Evolutionary conservation across 2,329 filamentous ascomycete species (phyloP), one percentile per base, ranked within the genome.

Genomic region (Aquanectria penicillioides): DNA sequence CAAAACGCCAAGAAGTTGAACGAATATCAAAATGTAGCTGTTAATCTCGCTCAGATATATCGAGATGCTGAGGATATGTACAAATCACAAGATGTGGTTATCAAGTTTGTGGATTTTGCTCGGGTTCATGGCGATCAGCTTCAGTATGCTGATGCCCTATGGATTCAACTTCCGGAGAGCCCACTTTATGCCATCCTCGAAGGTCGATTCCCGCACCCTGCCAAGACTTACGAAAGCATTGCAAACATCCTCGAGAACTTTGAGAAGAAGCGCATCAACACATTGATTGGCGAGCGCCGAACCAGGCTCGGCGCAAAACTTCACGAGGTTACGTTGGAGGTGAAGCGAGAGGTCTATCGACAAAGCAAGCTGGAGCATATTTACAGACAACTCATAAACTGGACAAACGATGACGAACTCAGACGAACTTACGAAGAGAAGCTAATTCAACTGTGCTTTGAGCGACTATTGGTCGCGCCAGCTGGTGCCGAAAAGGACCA

Each of bases 371-470:
- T 99, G n/a, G 93, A 94, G 68, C 80, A 87, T 29, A 78, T 97
- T 40, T 98, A 97, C 72, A 86, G 87, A 55, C 85, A 93, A 48
- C 83, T 97, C 47, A 94, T 97, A 70, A 89, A 97, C 72, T 99
- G 95, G 95, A 89, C 90, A 9, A 86, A 81, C 56, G 93, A 98
- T 68, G 95, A 99, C 71, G 92, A 94, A 18, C 74, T 93, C 28
- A 86, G 95, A 40, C 88, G 94, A 31, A 84, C 85, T 31, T 96
- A 94, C 62, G 96, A 99, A 73, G 94, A 98, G 74, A 98, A 94
- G 77, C 81, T 97, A 12, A 77, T 99, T 4, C 86, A 90, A 62
- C 87, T 94, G 71, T 92, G 89, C 60, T 90, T 94, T 66, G 93
- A 97, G 56, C 85, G 87, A 5, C 83, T 99, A 1, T 75, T 90